phyloP scores from a whole-genome alignment of 768 basidiomycete species.

The Cyathus striatus region DNA sequence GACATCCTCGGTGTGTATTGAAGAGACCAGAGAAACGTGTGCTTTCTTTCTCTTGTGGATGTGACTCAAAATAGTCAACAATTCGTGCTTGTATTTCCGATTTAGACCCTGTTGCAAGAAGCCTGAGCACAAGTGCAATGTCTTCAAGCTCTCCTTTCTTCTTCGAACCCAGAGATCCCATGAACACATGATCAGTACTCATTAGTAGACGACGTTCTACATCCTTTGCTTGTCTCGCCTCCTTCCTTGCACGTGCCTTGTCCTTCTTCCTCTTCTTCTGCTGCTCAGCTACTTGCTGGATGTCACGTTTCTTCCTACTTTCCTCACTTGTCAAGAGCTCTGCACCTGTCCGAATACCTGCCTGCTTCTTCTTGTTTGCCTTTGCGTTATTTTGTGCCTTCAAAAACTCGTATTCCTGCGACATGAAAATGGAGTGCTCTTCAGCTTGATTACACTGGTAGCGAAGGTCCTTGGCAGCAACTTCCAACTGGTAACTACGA shows the following conservation, averaged over 20 bases:
- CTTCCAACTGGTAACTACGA: not conserved
- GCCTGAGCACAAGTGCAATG: constrained; percentile 47
- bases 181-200: constrained; percentile 25
- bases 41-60: constrained; percentile 54
- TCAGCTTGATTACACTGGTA: not conserved
- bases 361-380: not conserved
- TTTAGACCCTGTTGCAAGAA: constrained; percentile 54
- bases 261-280: not conserved
- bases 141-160: constrained; percentile 66
- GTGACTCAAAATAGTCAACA: constrained; percentile 52
- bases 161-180: constrained; percentile 55
- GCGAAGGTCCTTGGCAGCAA: not conserved
- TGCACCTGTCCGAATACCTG: not conserved
- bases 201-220: not conserved
- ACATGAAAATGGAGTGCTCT: not conserved
- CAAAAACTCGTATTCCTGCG: not conserved
- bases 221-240: not conserved
- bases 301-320: not conserved
- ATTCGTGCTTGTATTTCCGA: constrained; percentile 58
- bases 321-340: not conserved
- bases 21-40: constrained; percentile 55
- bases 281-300: not conserved
- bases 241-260: not conserved
- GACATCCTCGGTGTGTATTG: too few relatives aligned
- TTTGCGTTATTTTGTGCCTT: not conserved